Conservation (phyloP, 257 asterid species). For the Buddleja alternifolia region DNA sequence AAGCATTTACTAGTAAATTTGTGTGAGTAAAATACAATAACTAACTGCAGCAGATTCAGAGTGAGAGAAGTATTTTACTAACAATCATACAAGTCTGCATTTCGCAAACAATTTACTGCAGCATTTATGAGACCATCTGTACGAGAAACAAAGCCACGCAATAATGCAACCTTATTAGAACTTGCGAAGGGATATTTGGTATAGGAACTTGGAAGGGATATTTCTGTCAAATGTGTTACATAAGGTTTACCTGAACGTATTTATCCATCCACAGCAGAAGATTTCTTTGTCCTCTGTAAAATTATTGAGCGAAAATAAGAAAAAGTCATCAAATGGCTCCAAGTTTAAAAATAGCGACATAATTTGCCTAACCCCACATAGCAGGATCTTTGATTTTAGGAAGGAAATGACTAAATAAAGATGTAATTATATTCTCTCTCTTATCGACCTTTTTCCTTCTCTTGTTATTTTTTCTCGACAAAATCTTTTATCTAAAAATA, state of each 20-base stretch:
- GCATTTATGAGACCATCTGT: conserved; percentile 63
- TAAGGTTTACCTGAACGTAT: conserved; percentile 66
- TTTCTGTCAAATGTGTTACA: conserved; percentile 51
- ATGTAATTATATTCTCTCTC: too few species aligned
- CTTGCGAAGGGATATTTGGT: too few species aligned
- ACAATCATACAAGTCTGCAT: conserved; percentile 59
- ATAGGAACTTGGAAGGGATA: conserved; percentile 51
- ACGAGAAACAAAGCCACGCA: conserved; percentile 79
- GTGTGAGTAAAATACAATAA: conserved; percentile 9
- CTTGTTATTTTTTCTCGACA: too few species aligned
- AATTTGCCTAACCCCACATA: too few species aligned
- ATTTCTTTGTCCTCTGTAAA: conserved; percentile 55
- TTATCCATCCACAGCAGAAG: conserved; percentile 85
- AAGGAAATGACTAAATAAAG: too few species aligned
- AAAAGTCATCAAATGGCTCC: too few species aligned
- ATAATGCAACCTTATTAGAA: conserved; percentile 72
- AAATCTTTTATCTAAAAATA: too few species aligned
- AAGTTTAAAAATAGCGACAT: too few species aligned
- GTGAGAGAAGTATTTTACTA: conserved; percentile 43
- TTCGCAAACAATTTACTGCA: conserved; percentile 60
- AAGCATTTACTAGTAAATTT: conserved; percentile 10
- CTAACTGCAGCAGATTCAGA: conserved; percentile 12
- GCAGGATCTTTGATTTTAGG: too few species aligned
- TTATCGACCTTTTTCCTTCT: too few species aligned
- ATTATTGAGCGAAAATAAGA: too few species aligned